A percentile compares a stretch with the other conserved stretches of the same genome.
Evolutionary conservation across 2,329 filamentous ascomycete genomes (phyloP).

Genomic region (Myotisia sp.): DNA sequence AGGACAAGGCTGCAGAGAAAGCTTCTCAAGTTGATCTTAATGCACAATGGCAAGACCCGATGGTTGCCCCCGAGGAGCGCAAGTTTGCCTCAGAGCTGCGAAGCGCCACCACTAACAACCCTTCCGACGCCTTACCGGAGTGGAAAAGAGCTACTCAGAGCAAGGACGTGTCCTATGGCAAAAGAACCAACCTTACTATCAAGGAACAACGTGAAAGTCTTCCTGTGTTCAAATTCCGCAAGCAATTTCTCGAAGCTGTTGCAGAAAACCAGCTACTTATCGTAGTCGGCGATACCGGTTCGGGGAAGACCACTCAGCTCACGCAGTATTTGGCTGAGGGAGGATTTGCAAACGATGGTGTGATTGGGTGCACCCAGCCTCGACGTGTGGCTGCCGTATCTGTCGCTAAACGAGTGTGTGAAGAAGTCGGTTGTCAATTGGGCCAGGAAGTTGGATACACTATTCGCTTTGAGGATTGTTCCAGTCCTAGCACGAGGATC

Average conservation of each 20-base stretch:
- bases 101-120: conserved; percentile 46
- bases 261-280: conserved; percentile 80
- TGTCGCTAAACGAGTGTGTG: conserved; percentile 88
- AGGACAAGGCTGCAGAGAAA: conserved; percentile 61
- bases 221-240: conserved; percentile 78
- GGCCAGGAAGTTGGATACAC: conserved; percentile 93
- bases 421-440: conserved; percentile 83
- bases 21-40: conserved; percentile 66
- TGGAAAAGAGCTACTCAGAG: conserved; percentile 78
- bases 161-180: conserved; percentile 68
- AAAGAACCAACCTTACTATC: conserved; percentile 78
- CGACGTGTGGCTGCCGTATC: conserved; percentile 96
- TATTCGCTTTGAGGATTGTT: conserved; percentile 93
- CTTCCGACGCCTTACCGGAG: conserved; percentile 61
- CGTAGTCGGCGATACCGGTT: conserved; percentile 93
- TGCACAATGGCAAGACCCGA: conserved; percentile 92
- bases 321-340: conserved; percentile 91
- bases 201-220: conserved; percentile 85
- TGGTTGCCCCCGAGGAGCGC: conserved; percentile 70
- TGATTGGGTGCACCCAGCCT: conserved; percentile 93
- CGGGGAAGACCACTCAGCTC: conserved; percentile 90
- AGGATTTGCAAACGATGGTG: conserved; percentile 71
- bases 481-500: conserved; percentile 73
- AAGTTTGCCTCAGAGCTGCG: conserved; percentile 82
- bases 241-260: conserved; percentile 75